A percentile compares a stretch with the other conserved stretches of the same genome.
Evolutionary conservation across 1,284 basidiomycete genomes (phyloP).

Genomic region (Microbotryum violaceum): DNA sequence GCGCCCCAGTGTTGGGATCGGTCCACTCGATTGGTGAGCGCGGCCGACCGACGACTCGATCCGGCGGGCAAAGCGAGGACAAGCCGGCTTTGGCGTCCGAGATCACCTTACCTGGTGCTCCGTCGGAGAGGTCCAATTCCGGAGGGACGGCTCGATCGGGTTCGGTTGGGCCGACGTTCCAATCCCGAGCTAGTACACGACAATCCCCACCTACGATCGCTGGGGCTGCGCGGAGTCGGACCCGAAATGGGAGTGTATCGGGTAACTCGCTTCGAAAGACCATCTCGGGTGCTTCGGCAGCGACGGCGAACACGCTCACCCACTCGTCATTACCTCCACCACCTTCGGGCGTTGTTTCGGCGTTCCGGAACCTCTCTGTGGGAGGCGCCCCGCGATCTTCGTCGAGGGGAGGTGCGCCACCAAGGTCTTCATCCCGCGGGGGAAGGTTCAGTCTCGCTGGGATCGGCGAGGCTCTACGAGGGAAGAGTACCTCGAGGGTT

Average conservation of each 20-base stretch:
- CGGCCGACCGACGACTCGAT: conserved; percentile 6
- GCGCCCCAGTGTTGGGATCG: conserved; percentile 20
- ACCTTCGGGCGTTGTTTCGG: conserved; percentile 6
- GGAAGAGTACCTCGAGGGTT: conserved; percentile 22
- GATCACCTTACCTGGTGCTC: no score
- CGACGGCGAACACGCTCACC: no score
- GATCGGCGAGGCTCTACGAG: conserved; percentile 20
- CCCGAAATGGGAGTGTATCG: background rate
- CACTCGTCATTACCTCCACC: background rate
- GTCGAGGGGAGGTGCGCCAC: background rate
- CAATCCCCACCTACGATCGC: background rate
- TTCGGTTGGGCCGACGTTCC: conserved; percentile 8
- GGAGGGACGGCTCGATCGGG: no score
- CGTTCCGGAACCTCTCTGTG: background rate
- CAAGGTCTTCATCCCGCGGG: background rate
- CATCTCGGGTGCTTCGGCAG: no score
- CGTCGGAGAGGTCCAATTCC: no score
- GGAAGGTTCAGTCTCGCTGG: conserved; percentile 23
- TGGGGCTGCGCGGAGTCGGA: background rate
- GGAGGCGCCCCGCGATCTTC: conserved; percentile 9
- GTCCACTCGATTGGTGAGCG: conserved; percentile 21
- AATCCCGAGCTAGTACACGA: background rate
- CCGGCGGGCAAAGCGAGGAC: background rate
- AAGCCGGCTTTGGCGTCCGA: no score
- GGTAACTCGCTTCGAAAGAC: background rate